A percentile compares a stretch with the other conserved stretches of the same genome.
These are phyloP conservation scores for Solanum megistacrolobum DNA, from an alignment of 257 asterid species.

Conservation along the genomic window DNA sequence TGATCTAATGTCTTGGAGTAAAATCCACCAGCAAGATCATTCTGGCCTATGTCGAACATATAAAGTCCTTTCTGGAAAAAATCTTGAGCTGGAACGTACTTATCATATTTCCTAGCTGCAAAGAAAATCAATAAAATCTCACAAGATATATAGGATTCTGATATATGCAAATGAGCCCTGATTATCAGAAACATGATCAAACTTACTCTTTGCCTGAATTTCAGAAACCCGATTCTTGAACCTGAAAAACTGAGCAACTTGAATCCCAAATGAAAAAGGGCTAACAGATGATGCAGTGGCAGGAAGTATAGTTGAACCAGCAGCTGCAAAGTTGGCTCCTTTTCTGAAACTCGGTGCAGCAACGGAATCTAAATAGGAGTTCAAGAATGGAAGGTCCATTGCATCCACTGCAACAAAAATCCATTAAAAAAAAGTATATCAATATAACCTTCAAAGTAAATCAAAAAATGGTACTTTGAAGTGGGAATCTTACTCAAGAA, in stretches of 20 bases:
- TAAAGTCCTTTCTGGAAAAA: slow-evolving; percentile 62
- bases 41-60: slow-evolving; percentile 95
- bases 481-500: slow-evolving; percentile 39
- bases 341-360: slow-evolving; percentile 58
- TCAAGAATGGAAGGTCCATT: slow-evolving; percentile 76
- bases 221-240: slow-evolving; percentile 70
- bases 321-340: slow-evolving; percentile 90
- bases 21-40: slow-evolving; percentile 89
- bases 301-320: slow-evolving; percentile 62
- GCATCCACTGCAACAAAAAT: slow-evolving; percentile 66
- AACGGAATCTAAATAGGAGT: slow-evolving; percentile 68
- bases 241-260: slow-evolving; percentile 79
- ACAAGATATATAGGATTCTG: not conserved
- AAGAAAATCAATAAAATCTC: not conserved
- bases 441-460: not conserved
- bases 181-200: not conserved
- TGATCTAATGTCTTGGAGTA: slow-evolving; percentile 80
- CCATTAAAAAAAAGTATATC: not conserved
- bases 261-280: slow-evolving; percentile 71
- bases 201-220: slow-evolving; percentile 45
- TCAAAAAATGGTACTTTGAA: not conserved
- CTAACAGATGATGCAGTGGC: slow-evolving; percentile 52
- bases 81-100: slow-evolving; percentile 59
- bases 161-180: not conserved
- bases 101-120: slow-evolving; percentile 56